Evolutionary conservation across 768 basidiomycete genomes (phyloP).

Genomic region (Plicaturopsis crispa): DNA sequence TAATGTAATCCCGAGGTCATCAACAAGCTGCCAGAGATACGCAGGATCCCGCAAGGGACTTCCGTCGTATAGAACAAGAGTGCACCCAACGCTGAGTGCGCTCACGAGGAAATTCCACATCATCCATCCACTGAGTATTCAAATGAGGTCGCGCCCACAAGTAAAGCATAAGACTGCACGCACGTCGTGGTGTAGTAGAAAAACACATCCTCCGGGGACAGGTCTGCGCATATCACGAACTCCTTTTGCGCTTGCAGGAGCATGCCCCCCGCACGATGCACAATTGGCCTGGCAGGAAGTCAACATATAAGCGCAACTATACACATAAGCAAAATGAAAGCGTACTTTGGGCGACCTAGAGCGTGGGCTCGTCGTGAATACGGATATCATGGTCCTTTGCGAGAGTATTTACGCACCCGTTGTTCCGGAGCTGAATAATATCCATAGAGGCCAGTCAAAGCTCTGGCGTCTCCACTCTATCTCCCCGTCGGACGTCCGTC

Average conservation of each 20-base stretch:
- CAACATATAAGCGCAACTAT: conserved; percentile 4
- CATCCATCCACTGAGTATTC: conserved; percentile 67
- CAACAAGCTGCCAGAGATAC: conserved; percentile 62
- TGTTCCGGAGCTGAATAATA: conserved; percentile 80
- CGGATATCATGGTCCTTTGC: not conserved
- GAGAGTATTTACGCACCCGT: conserved; percentile 38
- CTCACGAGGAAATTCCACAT: conserved; percentile 84
- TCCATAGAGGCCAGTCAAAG: conserved; percentile 81
- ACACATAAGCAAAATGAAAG: conserved; percentile 4
- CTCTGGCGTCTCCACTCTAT: conserved; percentile 53
- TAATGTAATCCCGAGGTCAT: conserved; percentile 62
- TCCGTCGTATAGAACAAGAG: conserved; percentile 74
- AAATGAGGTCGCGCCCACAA: conserved; percentile 1
- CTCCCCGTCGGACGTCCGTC: conserved; percentile 45
- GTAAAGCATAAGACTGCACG: conserved; percentile 17
- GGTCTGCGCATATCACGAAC: conserved; percentile 59
- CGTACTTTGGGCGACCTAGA: conserved; percentile 45
- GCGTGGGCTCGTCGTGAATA: not conserved
- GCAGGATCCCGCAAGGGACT: conserved; percentile 64
- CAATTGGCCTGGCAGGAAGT: conserved; percentile 51
- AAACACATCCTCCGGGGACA: conserved; percentile 62
- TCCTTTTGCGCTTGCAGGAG: conserved; percentile 68
- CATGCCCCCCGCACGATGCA: conserved; percentile 76
- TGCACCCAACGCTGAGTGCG: conserved; percentile 58
- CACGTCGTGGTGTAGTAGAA: conserved; percentile 82